Evolutionary conservation across 164 flowering plant species (phyloP).

Genomic region (Nymphaea colorata): DNA sequence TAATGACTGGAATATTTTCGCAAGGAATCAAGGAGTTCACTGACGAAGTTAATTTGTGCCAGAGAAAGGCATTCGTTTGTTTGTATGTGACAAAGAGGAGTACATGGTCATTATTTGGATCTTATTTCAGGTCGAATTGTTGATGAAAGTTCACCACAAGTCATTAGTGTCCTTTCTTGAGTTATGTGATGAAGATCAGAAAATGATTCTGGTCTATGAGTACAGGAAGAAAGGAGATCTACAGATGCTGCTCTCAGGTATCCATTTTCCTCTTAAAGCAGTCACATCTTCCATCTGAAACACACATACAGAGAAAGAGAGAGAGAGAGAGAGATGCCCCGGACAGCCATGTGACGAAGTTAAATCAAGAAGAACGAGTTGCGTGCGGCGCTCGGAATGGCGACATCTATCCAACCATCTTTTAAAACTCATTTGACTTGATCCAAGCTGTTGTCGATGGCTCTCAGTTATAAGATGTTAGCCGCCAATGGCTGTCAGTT

Average conservation of each 20-base stretch:
- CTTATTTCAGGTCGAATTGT: background rate
- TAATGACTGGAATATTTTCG: constrained; percentile 23
- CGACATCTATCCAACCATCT: too few species aligned
- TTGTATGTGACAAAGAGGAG: background rate
- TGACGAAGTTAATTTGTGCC: constrained; percentile 22
- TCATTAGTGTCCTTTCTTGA: background rate
- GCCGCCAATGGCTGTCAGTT: too few species aligned
- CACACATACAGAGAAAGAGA: too few species aligned
- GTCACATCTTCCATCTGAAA: too few species aligned
- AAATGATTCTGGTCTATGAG: background rate
- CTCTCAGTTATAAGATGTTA: too few species aligned
- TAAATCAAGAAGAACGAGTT: too few species aligned
- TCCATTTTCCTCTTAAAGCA: too few species aligned
- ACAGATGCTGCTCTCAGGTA: background rate
- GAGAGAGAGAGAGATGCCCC: too few species aligned
- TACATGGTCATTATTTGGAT: background rate
- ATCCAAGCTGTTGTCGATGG: too few species aligned
- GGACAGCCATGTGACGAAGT: too few species aligned
- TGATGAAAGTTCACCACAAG: constrained; percentile 2
- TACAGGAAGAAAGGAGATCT: background rate
- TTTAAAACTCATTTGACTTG: too few species aligned
- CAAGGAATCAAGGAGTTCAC: constrained; percentile 30
- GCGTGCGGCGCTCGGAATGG: too few species aligned
- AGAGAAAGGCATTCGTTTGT: background rate
- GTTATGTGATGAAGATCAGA: background rate